Evolutionary conservation across 2,329 filamentous ascomycete species (phyloP), one percentile per base, ranked within the genome.

Genomic region (Waltergamsia citrina): DNA sequence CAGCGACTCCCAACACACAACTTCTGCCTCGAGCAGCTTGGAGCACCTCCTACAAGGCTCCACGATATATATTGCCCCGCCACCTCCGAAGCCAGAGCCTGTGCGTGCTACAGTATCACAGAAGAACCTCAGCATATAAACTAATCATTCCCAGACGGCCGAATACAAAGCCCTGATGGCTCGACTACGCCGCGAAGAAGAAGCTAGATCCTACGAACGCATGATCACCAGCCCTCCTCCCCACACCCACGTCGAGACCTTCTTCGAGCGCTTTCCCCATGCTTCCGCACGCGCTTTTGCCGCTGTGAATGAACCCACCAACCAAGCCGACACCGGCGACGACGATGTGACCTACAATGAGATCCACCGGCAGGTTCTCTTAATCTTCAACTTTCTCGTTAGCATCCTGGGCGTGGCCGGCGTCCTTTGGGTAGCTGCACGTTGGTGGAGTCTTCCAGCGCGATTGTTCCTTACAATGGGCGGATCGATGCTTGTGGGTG

Each of bases 81-180:
- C 84, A 11, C 73, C 80, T 5, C 78, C 81, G 5, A 94, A 87
- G 51, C 71, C 78, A 3, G 79, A 87, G 51, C 82, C 81, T 10
- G 85, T 90, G 63, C 41, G 74, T 62, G 12, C 15, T 27, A 31
- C 5, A 30, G 26, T 22, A 24, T 24, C 22, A 24, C 22, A 24
- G 22, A 8, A 24, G 8, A n/a, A 24, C n/a, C n/a, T n/a, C n/a
- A 24, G 22, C n/a, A 24, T 9, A 14, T 9, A 11, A 22, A 9
- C 36, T 44, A n/a, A 51, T 39, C 16, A 20, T 6, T 20, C 6
- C 18, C 39, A 93, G 77, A 81, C 81, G 1, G 64, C 78, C 7
- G 82, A 94, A 59, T 96, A 90, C 62, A 84, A 85, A 54, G 81
- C 80, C 6, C 67, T 94, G 2, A 96, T 96, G 86, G 78, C 78